phyloP scores from a whole-genome alignment of 2,329 filamentous ascomycete species.

The Verticillium longisporum region DNA sequence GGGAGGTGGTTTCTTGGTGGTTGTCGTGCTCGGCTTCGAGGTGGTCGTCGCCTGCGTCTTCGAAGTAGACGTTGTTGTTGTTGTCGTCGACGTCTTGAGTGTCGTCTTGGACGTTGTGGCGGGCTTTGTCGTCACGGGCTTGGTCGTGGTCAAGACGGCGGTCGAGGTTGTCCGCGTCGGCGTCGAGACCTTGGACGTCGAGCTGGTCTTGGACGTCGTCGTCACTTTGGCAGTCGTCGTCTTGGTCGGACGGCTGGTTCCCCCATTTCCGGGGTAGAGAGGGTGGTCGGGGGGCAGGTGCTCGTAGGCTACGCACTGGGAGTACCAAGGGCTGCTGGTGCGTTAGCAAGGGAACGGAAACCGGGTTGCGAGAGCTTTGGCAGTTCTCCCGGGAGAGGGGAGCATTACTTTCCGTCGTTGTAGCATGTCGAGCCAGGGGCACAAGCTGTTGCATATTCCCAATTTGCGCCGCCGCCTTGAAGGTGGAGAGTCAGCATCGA shows the following conservation, averaged over 20 bases:
- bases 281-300: not conserved
- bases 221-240: not conserved
- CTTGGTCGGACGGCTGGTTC: not conserved
- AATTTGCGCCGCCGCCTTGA: not conserved
- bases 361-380: no score
- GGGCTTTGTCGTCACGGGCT: not conserved
- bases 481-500: not conserved
- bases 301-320: not conserved
- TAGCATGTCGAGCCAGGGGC: not conserved
- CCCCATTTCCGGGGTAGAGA: not conserved
- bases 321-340: not conserved
- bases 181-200: not conserved
- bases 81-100: not conserved
- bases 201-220: not conserved
- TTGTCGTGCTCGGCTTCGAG: not conserved
- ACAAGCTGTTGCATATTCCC: not conserved
- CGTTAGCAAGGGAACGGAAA: not conserved
- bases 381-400: no score
- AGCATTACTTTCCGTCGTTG: not conserved
- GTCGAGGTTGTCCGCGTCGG: not conserved
- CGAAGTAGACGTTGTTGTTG: not conserved
- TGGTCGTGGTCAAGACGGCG: not conserved
- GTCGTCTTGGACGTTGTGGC: not conserved
- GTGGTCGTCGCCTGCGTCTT: not conserved
- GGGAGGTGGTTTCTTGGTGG: not conserved